Conservation (phyloP, 2,329 filamentous ascomycete species). For the Diaporthe amygdali region DNA sequence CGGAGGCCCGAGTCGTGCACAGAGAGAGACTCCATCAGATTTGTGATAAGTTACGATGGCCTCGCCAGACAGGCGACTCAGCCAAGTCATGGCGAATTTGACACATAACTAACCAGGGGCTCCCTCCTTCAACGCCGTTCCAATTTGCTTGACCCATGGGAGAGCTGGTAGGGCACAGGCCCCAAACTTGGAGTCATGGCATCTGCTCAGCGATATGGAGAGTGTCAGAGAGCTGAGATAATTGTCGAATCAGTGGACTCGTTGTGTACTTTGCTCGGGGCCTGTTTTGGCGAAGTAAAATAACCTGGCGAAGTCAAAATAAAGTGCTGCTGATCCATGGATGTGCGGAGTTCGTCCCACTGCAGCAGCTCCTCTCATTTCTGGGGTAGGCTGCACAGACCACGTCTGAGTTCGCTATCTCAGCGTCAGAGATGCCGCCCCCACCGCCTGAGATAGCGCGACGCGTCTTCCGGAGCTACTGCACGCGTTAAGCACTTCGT, state of each 20-base stretch:
- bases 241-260: neutral
- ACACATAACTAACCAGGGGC: neutral
- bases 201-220: no score
- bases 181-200: neutral
- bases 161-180: neutral
- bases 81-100: neutral
- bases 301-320: constrained; percentile 8
- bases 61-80: neutral
- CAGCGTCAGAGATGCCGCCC: neutral
- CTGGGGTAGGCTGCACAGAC: neutral
- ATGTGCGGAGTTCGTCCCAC: neutral
- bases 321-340: constrained; percentile 12
- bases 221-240: neutral
- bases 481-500: constrained; percentile 10
- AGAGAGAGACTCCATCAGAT: neutral
- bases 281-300: neutral
- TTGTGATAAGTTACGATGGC: neutral
- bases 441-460: neutral
- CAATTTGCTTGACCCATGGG: neutral
- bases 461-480: constrained; percentile 10
- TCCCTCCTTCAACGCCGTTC: neutral
- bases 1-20: neutral
- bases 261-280: neutral
- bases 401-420: neutral
- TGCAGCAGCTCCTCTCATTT: neutral